Evolutionary conservation across 805 yeast genomes (phyloP).

Genomic region (Candida michaelii): DNA sequence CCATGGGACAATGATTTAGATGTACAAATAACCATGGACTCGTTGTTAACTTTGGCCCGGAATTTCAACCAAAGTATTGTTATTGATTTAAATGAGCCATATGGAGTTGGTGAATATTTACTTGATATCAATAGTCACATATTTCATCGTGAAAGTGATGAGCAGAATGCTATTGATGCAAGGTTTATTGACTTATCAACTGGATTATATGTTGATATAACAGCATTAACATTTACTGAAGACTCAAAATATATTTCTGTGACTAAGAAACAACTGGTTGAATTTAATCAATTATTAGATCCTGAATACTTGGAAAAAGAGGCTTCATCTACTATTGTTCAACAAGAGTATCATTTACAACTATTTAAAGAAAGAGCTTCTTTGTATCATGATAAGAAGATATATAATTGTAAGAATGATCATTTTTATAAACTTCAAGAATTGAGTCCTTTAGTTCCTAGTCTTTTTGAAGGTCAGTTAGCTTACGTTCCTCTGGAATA

Average conservation of each 20-base stretch:
- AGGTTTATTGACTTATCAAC: conserved; percentile 59
- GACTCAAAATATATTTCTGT: conserved; percentile 17
- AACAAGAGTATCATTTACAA: conserved; percentile 12
- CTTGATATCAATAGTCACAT: conserved; percentile 30
- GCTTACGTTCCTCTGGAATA: conserved; percentile 20
- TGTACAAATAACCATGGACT: conserved; percentile 28
- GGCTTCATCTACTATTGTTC: conserved; percentile 19
- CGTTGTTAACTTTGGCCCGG: conserved; percentile 21
- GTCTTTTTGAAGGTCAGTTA: conserved; percentile 53
- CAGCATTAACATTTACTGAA: conserved; percentile 33
- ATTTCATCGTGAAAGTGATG: conserved; percentile 25
- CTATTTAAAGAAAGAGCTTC: conserved; percentile 10
- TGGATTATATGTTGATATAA: conserved; percentile 58
- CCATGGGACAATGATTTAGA: conserved; percentile 31
- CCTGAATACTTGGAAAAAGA: conserved; percentile 21
- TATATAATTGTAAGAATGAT: conserved; percentile 52
- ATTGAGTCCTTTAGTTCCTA: conserved; percentile 50
- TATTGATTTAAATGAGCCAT: conserved; percentile 30
- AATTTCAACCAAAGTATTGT: conserved; percentile 27
- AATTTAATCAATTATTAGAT: conserved; percentile 28
- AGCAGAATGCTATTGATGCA: conserved; percentile 33
- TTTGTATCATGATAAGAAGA: conserved; percentile 26
- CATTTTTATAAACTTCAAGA: conserved; percentile 52
- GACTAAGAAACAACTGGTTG: conserved; percentile 12
- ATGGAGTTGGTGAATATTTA: conserved; percentile 25